These are phyloP conservation scores for Periconia digitata DNA, from an alignment of 2,329 filamentous ascomycete species.

Conservation along the genomic window DNA sequence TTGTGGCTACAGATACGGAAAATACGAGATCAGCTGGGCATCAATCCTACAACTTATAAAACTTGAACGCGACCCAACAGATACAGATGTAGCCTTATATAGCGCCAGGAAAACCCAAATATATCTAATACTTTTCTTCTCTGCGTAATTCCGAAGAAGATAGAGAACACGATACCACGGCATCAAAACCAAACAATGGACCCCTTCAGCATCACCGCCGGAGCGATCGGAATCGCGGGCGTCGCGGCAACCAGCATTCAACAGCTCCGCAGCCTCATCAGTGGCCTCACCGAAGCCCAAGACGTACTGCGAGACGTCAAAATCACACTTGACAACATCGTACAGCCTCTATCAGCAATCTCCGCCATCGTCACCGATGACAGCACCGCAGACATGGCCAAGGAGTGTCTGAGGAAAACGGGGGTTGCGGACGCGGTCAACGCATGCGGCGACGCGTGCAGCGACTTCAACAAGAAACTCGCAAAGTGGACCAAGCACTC, in stretches of 20 bases:
- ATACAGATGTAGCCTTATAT: too few species aligned
- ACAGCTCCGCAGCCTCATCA: slow-evolving; percentile 11
- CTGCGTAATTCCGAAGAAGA: too few species aligned
- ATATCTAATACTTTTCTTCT: neutral
- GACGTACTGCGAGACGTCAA: slow-evolving; percentile 10
- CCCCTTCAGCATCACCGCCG: slow-evolving; percentile 5
- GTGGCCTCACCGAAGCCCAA: slow-evolving; percentile 11
- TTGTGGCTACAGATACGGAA: too few species aligned
- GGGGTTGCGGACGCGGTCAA: slow-evolving; percentile 16
- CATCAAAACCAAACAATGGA: too few species aligned
- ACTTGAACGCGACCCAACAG: too few species aligned
- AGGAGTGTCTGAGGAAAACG: slow-evolving; percentile 12
- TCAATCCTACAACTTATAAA: too few species aligned
- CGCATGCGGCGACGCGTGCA: slow-evolving; percentile 11
- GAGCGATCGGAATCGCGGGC: slow-evolving; percentile 8
- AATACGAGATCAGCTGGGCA: too few species aligned
- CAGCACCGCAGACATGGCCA: slow-evolving; percentile 3
- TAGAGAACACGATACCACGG: too few species aligned
- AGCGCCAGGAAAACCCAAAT: neutral
- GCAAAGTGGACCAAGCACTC: slow-evolving; percentile 18
- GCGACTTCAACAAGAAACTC: slow-evolving; percentile 11
- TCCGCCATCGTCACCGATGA: slow-evolving; percentile 7
- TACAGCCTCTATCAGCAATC: slow-evolving; percentile 14
- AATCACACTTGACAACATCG: slow-evolving; percentile 9
- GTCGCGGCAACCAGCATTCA: slow-evolving; percentile 8